Conservation (phyloP, 805 yeast species). For the Candida namnaoensis region DNA sequence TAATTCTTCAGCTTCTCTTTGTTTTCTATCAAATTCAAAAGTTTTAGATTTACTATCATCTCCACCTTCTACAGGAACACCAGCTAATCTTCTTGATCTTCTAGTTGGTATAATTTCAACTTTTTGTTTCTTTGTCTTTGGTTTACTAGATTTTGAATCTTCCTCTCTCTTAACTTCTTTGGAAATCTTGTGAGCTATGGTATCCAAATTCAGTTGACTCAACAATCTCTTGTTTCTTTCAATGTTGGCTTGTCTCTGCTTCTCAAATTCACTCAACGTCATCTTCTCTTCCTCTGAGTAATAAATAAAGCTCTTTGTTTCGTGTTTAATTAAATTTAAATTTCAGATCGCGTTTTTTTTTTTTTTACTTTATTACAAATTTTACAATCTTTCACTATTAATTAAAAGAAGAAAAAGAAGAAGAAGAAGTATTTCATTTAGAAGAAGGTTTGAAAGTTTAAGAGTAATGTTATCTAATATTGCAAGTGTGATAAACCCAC, state of each 20-base stretch:
- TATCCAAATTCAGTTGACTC: constrained; percentile 58
- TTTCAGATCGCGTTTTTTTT: no score
- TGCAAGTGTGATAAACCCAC: constrained; percentile 16
- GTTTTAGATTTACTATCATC: constrained; percentile 12
- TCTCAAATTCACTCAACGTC: constrained; percentile 56
- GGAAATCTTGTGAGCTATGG: constrained; percentile 44
- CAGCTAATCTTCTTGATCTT: constrained; percentile 73
- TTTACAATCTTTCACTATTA: no score
- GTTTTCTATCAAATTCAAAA: constrained; percentile 15
- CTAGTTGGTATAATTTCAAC: constrained; percentile 46
- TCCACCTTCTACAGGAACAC: constrained; percentile 50
- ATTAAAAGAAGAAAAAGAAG: no score
- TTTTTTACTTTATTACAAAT: no score
- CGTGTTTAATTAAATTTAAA: no score
- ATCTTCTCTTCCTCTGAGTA: neutral
- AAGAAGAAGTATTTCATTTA: neutral
- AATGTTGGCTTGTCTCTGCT: constrained; percentile 67
- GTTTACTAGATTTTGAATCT: constrained; percentile 3
- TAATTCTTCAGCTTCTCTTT: constrained; percentile 29
- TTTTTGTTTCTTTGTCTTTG: constrained; percentile 15
- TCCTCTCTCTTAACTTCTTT: constrained; percentile 32
- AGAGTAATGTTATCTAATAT: constrained; percentile 15
- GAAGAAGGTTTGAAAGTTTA: no score
- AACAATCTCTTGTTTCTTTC: constrained; percentile 74
- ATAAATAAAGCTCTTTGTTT: no score